Conservation (phyloP, 1,284 basidiomycete genomes). For the Fomitiporia mediterranea region DNA sequence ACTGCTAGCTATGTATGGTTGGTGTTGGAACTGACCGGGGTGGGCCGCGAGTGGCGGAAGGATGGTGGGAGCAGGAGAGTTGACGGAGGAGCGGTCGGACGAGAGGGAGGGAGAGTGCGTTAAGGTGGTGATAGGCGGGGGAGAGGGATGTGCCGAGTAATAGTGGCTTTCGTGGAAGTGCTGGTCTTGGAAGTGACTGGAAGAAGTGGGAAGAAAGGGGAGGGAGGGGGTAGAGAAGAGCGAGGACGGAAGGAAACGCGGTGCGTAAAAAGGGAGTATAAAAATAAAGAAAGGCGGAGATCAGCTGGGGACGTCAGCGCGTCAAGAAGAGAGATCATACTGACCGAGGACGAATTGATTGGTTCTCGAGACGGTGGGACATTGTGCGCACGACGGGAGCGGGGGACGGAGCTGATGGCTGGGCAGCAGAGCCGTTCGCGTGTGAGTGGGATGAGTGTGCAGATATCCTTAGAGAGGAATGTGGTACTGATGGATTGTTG, state of each 20-base stretch:
- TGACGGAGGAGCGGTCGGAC: slow-evolving; percentile 53
- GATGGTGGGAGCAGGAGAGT: slow-evolving; percentile 47
- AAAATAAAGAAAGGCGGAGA: background rate
- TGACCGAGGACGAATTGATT: slow-evolving; percentile 17
- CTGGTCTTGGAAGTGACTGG: slow-evolving; percentile 4
- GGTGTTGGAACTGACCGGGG: slow-evolving; percentile 1
- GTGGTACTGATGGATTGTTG: background rate
- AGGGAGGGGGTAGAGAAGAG: background rate
- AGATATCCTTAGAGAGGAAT: background rate
- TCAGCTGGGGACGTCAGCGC: slow-evolving; percentile 12
- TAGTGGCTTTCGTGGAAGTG: slow-evolving; percentile 32
- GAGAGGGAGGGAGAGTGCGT: slow-evolving; percentile 61
- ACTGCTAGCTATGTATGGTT: background rate
- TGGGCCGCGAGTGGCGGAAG: slow-evolving; percentile 28
- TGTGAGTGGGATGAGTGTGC: background rate
- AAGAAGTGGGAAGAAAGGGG: background rate
- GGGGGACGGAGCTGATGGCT: too few species aligned
- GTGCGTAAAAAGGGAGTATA: background rate
- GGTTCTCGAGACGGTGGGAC: slow-evolving; percentile 43
- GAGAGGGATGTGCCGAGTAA: slow-evolving; percentile 41
- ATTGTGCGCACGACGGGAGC: slow-evolving; percentile 28
- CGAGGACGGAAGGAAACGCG: background rate
- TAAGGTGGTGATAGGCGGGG: slow-evolving; percentile 51
- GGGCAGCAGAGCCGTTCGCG: slow-evolving; percentile 12
- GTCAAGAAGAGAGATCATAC: slow-evolving; percentile 19